Conservation (phyloP, 768 basidiomycete genomes). For the Infundibulicybe gibba region DNA sequence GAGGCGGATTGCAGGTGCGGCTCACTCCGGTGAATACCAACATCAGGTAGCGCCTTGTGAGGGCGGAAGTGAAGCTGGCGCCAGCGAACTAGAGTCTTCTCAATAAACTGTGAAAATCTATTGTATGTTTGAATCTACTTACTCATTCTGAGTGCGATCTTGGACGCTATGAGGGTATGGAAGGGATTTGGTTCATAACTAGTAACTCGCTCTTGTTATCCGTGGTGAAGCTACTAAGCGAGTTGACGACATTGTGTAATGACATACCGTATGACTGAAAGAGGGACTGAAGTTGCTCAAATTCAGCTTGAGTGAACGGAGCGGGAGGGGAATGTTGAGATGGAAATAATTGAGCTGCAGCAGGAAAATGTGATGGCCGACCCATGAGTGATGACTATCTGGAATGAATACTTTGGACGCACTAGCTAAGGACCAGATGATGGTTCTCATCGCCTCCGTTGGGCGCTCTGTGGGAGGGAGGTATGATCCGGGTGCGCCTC, state of each 20-base stretch:
- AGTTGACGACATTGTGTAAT: neutral
- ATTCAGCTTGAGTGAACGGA: slow-evolving; percentile 53
- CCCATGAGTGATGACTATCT: too few relatives aligned
- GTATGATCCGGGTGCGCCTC: too few relatives aligned
- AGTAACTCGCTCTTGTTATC: slow-evolving; percentile 30
- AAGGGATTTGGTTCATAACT: slow-evolving; percentile 40
- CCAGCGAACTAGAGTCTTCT: slow-evolving; percentile 49
- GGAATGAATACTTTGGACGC: too few relatives aligned
- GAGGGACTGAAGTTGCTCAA: slow-evolving; percentile 65
- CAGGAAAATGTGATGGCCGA: too few relatives aligned
- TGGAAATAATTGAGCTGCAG: slow-evolving; percentile 13
- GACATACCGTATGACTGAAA: slow-evolving; percentile 37
- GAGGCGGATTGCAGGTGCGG: too few relatives aligned
- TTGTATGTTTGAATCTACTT: slow-evolving; percentile 17
- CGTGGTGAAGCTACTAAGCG: neutral
- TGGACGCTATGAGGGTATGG: slow-evolving; percentile 62
- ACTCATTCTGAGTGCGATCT: slow-evolving; percentile 69
- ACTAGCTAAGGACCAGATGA: too few relatives aligned
- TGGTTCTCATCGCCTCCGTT: too few relatives aligned
- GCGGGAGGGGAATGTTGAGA: slow-evolving; percentile 51
- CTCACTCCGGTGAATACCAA: too few relatives aligned
- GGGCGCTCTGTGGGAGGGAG: too few relatives aligned
- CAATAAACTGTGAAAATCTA: neutral
- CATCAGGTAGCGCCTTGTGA: slow-evolving; percentile 53
- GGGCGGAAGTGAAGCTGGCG: slow-evolving; percentile 69